phyloP scores from a whole-genome alignment of 1,284 basidiomycete species.

The Ganoderma leucocontextum region DNA sequence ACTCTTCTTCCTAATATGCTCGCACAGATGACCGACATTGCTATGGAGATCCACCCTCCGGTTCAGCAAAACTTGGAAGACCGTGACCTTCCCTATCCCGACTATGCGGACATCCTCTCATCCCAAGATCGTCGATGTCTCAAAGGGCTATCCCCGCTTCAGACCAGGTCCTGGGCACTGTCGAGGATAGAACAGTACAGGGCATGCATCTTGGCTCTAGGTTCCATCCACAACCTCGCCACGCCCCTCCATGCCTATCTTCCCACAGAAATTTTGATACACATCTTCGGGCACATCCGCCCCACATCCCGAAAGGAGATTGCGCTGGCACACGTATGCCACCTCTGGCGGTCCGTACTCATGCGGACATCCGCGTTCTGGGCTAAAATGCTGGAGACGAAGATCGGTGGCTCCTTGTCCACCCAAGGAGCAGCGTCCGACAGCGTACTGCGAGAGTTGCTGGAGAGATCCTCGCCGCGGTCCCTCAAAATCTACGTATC shows the following conservation, averaged over 20 bases:
- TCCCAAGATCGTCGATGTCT: constrained; percentile 1
- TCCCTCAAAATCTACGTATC: constrained; percentile 8
- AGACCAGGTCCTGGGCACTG: constrained; percentile 2
- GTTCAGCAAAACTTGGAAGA: background rate
- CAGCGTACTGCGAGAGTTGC: background rate
- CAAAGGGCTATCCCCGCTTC: background rate
- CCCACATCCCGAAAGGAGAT: constrained; percentile 5
- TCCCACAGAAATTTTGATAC: constrained; percentile 8
- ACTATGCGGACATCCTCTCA: constrained; percentile 6
- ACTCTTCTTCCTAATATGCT: background rate
- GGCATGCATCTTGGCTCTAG: constrained; percentile 1
- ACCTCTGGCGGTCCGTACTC: constrained; percentile 8
- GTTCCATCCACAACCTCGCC: constrained; percentile 11
- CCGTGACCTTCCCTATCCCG: constrained; percentile 2
- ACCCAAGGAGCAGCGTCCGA: background rate
- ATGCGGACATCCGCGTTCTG: constrained; percentile 6
- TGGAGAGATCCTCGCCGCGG: background rate
- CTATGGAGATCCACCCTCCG: background rate
- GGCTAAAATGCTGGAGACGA: constrained; percentile 3
- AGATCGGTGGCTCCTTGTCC: background rate
- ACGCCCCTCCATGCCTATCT: constrained; percentile 6
- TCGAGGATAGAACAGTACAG: constrained; percentile 5
- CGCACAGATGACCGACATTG: background rate
- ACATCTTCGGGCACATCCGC: constrained; percentile 9
- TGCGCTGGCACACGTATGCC: constrained; percentile 7